A percentile compares a stretch with the other conserved stretches of the same genome.
Evolutionary conservation across 768 basidiomycete genomes (phyloP).

Genomic region (Amanita muscaria): DNA sequence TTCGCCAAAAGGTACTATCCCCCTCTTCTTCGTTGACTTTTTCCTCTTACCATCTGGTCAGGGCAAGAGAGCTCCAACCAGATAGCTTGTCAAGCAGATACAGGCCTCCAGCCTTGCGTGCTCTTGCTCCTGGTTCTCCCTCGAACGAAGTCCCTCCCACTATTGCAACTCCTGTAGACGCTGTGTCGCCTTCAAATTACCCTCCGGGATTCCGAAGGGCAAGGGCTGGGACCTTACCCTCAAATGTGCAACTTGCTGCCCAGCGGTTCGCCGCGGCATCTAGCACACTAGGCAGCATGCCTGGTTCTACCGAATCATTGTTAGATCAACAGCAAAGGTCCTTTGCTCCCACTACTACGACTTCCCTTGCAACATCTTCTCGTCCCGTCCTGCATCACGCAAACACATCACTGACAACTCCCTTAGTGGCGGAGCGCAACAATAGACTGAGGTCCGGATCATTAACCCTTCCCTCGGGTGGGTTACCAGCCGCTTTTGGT

Average conservation of each 20-base stretch:
- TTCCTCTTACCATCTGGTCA: constrained; percentile 23
- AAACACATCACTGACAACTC: constrained; percentile 46
- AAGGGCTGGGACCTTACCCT: constrained; percentile 95
- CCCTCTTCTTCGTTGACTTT: constrained; percentile 11
- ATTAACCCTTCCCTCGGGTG: constrained; percentile 73
- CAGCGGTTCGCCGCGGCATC: constrained; percentile 71
- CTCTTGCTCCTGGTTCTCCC: constrained; percentile 60
- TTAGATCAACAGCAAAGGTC: constrained; percentile 43
- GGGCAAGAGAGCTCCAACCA: constrained; percentile 82
- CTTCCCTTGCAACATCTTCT: constrained; percentile 34
- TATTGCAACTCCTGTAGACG: constrained; percentile 48
- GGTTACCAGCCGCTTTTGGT: constrained; percentile 78
- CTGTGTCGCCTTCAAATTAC: constrained; percentile 65
- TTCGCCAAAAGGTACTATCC: constrained; percentile 69
- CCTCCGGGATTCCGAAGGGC: constrained; percentile 88
- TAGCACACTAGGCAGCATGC: constrained; percentile 43
- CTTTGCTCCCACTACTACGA: constrained; percentile 36
- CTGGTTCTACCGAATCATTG: constrained; percentile 31
- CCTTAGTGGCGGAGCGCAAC: constrained; percentile 51
- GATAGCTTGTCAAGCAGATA: constrained; percentile 62
- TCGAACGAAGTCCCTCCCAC: constrained; percentile 59
- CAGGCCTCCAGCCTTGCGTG: constrained; percentile 76
- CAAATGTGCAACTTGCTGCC: constrained; percentile 84
- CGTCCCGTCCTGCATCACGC: constrained; percentile 71
- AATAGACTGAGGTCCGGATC: constrained; percentile 91